Base-by-base conservation (phyloP, 129 eudicot species). In the Flaveria brownii region DNA sequence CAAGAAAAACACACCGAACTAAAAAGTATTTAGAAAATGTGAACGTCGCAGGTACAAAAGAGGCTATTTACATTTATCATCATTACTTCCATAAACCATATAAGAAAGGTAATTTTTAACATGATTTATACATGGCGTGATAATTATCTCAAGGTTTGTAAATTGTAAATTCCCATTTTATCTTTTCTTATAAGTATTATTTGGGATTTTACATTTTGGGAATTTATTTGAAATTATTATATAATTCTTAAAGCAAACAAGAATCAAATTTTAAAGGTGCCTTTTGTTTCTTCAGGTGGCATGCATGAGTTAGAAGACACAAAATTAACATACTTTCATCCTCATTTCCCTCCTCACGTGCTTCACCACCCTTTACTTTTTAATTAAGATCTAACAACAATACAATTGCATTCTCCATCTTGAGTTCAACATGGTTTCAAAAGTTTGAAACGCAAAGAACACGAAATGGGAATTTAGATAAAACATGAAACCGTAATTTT, bases 201-300 rank as follows among this genome's bases (percentile, higher is more conserved):
- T 76, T 71, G 56, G 73, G 61, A 76, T 79, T 64, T 41, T 68
- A 33, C 46, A 5, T 63, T 62, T 30, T 15, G 22, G 5, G 46
- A 63, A 63, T 63, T 63, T 75, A 82, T 91, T 91, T 88, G 41
- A 36, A 36, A 36, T 7, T 36, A 36, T 36, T 5, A 7, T 36
- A 36, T 36, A 36, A 36, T 73, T 73, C 73, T 74, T 73, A 73
- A 80, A 66, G 84, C 67, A 73, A 74, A 73, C 79, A 80, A 80
- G 54, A 80, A 73, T 80, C 79, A 80, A 73, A 79, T 45, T 23
- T 80, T 80, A 80, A 80, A 80, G 84, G 75, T 55, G 75, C 79
- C 78, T 80, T 80, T 80, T 80, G 75, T 67, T 73, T 73, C 79
- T 73, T 80, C 68, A 64, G 52, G 62, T 80, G 72, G 84, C 80